Evolutionary conservation across 306 rosid species (phyloP), one percentile per base, ranked within the genome.

Genomic region (Vigna nakashimae): DNA sequence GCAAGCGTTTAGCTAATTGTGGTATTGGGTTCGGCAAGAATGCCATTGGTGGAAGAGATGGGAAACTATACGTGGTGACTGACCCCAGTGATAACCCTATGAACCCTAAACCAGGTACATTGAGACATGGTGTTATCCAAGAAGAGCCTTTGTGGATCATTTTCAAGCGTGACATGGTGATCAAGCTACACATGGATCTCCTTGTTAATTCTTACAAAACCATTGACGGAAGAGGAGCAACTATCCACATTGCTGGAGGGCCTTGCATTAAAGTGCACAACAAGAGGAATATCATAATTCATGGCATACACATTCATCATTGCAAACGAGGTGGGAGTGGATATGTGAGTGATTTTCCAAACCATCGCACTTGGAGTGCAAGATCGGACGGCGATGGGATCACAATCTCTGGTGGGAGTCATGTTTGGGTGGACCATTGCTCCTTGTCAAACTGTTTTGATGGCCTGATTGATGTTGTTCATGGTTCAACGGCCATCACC

Each of bases 341-440:
- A 12, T 69, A 89, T 46, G 92, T 93, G 6, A 86, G 89, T 36
- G 94, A 89, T 36, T 88, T 93, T 1, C 93, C 93, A 0, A 55
- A 38, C 5, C 97, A 88, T n/a, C 81, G 66, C 32, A 84, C 86
- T 0, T 87, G 86, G 94, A 85, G 96, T 65, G 78, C 83, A 5
- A 1, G 82, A 45, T 91, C 97, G 0, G 98, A 91, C 10, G 98
- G 97, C 0, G 98, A 93, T 38, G 98, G 93, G 22, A 77, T 93
- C 0, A 87, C 90, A 0, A 90, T 91, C 9, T 88, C 53, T 14
- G 92, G 92, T 1, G 89, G 88, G 13, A 83, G 80, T 64, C 92
- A 88, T 83, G 32, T 93, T 69, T 93, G 97, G 98, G 88, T 91
- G 14, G 93, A 93, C 53, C 98, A 90, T 60, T 88, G 93, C 66